Evolutionary conservation across 164 flowering plant genomes (phyloP).

Genomic region (Platanus orientalis): DNA sequence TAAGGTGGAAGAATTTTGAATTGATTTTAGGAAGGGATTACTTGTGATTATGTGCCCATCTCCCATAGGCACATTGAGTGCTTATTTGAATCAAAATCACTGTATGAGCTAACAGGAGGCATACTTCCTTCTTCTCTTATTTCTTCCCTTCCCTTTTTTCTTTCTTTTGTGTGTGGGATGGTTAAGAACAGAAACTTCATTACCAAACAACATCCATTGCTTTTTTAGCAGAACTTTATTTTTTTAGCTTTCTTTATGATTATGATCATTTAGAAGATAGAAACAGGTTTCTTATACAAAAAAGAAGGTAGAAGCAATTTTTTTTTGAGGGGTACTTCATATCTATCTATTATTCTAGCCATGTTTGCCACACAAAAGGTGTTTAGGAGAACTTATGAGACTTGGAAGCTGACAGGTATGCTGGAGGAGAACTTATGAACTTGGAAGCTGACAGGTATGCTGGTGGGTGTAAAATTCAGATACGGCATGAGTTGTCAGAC

Average conservation of each 20-base stretch:
- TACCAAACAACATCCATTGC: background rate
- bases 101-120: background rate
- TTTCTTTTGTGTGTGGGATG: background rate
- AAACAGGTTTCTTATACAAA: background rate
- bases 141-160: too few species aligned
- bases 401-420: too few species aligned
- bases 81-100: background rate
- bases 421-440: too few species aligned
- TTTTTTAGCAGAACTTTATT: background rate
- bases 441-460: too few species aligned
- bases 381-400: too few species aligned
- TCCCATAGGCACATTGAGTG: background rate
- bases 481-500: too few species aligned
- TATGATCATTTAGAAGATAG: background rate
- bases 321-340: too few species aligned
- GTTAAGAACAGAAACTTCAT: background rate
- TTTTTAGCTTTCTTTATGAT: background rate
- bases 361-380: too few species aligned
- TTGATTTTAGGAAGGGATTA: background rate
- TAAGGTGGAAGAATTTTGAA: background rate
- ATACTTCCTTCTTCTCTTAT: too few species aligned
- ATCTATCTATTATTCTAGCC: too few species aligned
- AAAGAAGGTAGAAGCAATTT: too few species aligned
- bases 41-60: background rate
- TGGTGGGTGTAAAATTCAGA: too few species aligned